Evolutionary conservation across 75 land plant species (phyloP).

Genomic region (Pinus tabuliformis): DNA sequence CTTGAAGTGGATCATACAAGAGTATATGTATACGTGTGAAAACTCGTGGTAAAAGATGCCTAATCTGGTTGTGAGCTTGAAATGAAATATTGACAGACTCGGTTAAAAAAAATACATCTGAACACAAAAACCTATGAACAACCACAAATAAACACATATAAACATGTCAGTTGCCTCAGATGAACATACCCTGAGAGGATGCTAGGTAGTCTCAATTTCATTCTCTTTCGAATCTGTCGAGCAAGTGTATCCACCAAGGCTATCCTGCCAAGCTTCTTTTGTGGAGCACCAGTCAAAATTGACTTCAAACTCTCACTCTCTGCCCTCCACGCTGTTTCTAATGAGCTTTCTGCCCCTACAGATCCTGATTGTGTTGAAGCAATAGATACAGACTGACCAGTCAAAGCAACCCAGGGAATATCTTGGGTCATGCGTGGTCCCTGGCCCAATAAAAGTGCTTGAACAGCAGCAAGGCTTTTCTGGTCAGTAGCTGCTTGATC

Average conservation of each 20-base stretch:
- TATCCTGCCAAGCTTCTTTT: slow-evolving; percentile 85
- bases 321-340: slow-evolving; percentile 99
- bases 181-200: slow-evolving; percentile 75
- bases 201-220: slow-evolving; percentile 89
- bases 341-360: slow-evolving; percentile 76
- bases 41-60: too few species aligned
- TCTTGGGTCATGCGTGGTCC: slow-evolving; percentile 83
- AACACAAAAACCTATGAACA: too few species aligned
- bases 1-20: too few species aligned
- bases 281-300: slow-evolving; percentile 76
- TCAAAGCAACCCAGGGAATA: slow-evolving; percentile 95
- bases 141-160: too few species aligned
- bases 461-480: slow-evolving; percentile 86
- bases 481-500: slow-evolving; percentile 94
- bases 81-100: too few species aligned
- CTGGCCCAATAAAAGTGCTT: slow-evolving; percentile 82
- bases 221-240: slow-evolving; percentile 84
- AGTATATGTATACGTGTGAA: too few species aligned
- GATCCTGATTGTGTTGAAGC: slow-evolving; percentile 88
- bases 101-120: too few species aligned
- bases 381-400: slow-evolving; percentile 98
- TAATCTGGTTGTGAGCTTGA: too few species aligned
- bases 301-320: slow-evolving; percentile 90
- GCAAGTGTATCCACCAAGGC: slow-evolving; percentile 93
- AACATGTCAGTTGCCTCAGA: not conserved